Base-by-base conservation (phyloP, 129 eudicot species). In the Flaveria trinervia region DNA sequence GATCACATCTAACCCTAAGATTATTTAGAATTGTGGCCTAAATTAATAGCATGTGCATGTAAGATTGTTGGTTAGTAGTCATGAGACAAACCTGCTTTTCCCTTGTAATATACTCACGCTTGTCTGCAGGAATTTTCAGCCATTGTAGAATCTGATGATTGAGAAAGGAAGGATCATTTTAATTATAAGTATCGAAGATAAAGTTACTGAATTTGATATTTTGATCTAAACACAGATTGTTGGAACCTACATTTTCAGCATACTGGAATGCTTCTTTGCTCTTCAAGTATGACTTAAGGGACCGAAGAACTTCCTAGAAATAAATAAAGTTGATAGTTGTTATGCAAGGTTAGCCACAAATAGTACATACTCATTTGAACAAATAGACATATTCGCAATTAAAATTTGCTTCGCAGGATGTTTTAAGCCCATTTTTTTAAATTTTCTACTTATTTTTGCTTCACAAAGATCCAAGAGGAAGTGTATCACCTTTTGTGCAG, bases 101-200 rank as follows among this genome's bases (percentile, higher is more conserved):
- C 84, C 91, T 91, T 81, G 82, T 84, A 74, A 94, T 73, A 79
- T 91, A 84, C 26, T 91, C 97, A 78, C 97, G 96, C 86, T 91
- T 87, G 56, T 94, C 98, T 55, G 96, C 88, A 22, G 97, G 97
- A 68, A 94, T 91, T 71, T 88, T 83, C 84, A 84, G 85, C 97
- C 97, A 91, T 65, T 76, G 86, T 79, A 94, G 61, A 51, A 91
- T 92, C 98, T 94, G 72, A 69, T 70, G 15, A 46, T 46, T 20
- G 30, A 68, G 23, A 76, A 8, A 62, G 36, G 9, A 46, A 70
- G 64, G 23, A 1, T 60, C 39, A 50, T 16, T 48, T 61, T 26
- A 55, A 54, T 68, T 16, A 75, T 18, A 54, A 68, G 12, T 51
- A 23, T 23, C 16, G 0, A 39, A 36, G 26, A 70, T 23, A 20